Percentiles rank a stretch among this genome's conserved stretches.
Evolutionary conservation across 257 asterid genomes (phyloP).

Genomic region (Solanum pennellii): DNA sequence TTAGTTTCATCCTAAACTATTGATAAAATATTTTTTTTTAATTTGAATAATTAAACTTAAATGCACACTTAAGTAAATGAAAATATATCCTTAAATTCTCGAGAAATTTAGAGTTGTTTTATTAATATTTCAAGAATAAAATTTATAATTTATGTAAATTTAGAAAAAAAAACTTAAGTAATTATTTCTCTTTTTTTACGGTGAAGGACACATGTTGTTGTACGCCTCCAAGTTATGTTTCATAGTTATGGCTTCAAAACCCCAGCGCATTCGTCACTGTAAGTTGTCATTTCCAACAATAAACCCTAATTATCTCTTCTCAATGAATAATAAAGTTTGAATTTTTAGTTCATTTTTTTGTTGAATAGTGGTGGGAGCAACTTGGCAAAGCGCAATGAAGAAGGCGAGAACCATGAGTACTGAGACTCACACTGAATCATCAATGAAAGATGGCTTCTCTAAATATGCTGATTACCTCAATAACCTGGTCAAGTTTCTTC

Average conservation of each 20-base stretch:
- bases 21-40: too few relatives aligned
- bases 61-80: accelerated
- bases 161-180: neutral
- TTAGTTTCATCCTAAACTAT: too few relatives aligned
- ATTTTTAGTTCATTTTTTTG: conserved; percentile 11
- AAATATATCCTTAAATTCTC: too few relatives aligned
- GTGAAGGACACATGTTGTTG: neutral
- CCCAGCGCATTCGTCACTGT: conserved; percentile 37
- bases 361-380: conserved; percentile 40
- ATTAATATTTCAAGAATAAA: too few relatives aligned
- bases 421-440: conserved; percentile 18
- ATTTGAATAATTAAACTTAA: too few relatives aligned
- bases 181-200: neutral
- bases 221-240: neutral
- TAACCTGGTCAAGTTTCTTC: conserved; percentile 31
- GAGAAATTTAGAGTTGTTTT: too few relatives aligned
- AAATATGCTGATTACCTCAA: conserved; percentile 62
- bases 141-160: too few relatives aligned
- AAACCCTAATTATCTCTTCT: neutral
- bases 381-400: conserved; percentile 28
- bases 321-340: neutral
- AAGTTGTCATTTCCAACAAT: conserved; percentile 3
- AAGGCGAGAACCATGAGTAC: conserved; percentile 42
- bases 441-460: conserved; percentile 61
- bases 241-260: conserved; percentile 40